These are phyloP conservation scores for Pinus taeda DNA, from an alignment of 75 land plant species.

Conservation along the genomic window DNA sequence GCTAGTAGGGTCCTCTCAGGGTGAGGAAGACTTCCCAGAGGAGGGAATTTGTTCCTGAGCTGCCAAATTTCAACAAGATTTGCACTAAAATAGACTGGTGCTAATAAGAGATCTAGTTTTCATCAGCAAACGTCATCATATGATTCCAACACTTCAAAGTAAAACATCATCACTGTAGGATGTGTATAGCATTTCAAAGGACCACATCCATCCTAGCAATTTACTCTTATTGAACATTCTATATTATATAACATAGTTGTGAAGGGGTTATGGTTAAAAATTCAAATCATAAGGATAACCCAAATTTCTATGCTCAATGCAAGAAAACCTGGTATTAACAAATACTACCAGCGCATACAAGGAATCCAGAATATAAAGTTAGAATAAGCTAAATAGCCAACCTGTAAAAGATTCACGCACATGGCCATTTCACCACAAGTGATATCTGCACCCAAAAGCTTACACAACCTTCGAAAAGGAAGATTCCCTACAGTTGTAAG, in stretches of 20 bases:
- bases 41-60: too few species aligned
- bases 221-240: background rate
- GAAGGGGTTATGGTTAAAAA: background rate
- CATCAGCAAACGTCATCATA: too few species aligned
- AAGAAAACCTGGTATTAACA: background rate
- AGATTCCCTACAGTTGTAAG: conserved; percentile 98
- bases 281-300: background rate
- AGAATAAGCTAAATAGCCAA: conserved; percentile 7
- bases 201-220: background rate
- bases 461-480: conserved; percentile 93
- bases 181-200: background rate
- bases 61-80: too few species aligned
- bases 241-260: background rate
- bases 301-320: background rate
- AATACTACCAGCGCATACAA: background rate
- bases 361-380: background rate
- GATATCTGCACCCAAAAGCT: conserved; percentile 88
- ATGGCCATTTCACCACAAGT: conserved; percentile 99
- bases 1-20: too few species aligned
- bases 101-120: too few species aligned
- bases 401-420: conserved; percentile 98
- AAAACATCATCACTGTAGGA: too few species aligned
- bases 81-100: too few species aligned
- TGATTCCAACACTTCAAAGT: too few species aligned
- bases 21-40: too few species aligned